Conservation (phyloP, 1,139 yeast genomes). For the Candida freyschussii region DNA sequence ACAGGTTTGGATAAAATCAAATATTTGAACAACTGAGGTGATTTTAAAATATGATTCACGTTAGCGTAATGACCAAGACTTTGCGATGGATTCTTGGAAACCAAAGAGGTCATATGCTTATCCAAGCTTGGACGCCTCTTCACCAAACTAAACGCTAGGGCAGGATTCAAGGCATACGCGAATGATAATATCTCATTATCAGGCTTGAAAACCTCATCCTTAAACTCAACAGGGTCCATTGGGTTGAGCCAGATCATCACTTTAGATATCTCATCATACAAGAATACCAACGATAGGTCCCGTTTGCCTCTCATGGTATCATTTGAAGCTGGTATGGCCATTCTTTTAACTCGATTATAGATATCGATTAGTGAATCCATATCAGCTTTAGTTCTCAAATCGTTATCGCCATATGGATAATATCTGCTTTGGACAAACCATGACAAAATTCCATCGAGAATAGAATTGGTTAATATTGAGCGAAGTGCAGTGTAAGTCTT, state of each 20-base stretch:
- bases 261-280: slow-evolving; percentile 71
- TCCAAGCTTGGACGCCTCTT: slow-evolving; percentile 50
- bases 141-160: slow-evolving; percentile 67
- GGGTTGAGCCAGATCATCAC: slow-evolving; percentile 81
- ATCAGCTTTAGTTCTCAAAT: slow-evolving; percentile 67
- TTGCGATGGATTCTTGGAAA: slow-evolving; percentile 53
- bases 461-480: slow-evolving; percentile 41
- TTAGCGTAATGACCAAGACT: slow-evolving; percentile 64
- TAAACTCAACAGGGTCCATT: slow-evolving; percentile 38
- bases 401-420: slow-evolving; percentile 85
- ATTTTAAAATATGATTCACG: slow-evolving; percentile 49
- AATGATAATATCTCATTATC: slow-evolving; percentile 29
- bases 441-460: slow-evolving; percentile 63
- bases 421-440: slow-evolving; percentile 69
- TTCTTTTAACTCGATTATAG: slow-evolving; percentile 30
- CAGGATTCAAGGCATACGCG: slow-evolving; percentile 69
- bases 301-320: slow-evolving; percentile 40
- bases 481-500: slow-evolving; percentile 42
- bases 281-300: slow-evolving; percentile 51
- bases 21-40: slow-evolving; percentile 31
- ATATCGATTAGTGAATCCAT: slow-evolving; percentile 52
- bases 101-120: slow-evolving; percentile 42
- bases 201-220: slow-evolving; percentile 28
- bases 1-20: slow-evolving; percentile 47
- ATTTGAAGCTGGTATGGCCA: slow-evolving; percentile 10